These are phyloP conservation scores for Misopates orontium DNA, from an alignment of 257 asterid species.

Conservation along the genomic window DNA sequence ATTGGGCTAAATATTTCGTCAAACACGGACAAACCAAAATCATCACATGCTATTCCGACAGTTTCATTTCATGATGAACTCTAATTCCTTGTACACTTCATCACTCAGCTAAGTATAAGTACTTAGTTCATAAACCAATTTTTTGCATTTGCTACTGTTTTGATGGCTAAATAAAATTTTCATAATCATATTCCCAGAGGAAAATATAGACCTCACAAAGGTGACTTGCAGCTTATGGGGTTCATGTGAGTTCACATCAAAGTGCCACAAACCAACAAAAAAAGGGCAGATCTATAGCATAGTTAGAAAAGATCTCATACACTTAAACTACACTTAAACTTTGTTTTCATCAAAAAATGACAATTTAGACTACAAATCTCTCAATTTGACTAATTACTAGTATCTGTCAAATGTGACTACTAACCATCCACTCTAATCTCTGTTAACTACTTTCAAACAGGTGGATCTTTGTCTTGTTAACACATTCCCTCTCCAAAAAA, in stretches of 20 bases:
- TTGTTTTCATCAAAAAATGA: slow-evolving; percentile 26
- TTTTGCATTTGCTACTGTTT: no score
- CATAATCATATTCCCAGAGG: no score
- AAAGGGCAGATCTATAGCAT: slow-evolving; percentile 7
- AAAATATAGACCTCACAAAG: no score
- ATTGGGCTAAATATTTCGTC: no score
- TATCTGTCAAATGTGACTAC: slow-evolving; percentile 20
- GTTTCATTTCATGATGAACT: no score
- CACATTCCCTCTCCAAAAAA: slow-evolving; percentile 23
- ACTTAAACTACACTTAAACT: slow-evolving; percentile 2
- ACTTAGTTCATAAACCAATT: no score
- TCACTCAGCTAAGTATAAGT: no score
- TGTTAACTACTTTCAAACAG: slow-evolving; percentile 30
- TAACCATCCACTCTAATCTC: slow-evolving; percentile 36
- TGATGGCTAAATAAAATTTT: no score
- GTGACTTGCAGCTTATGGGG: slow-evolving; percentile 1
- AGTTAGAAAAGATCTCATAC: neutral
- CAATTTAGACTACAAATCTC: slow-evolving; percentile 34
- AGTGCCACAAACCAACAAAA: neutral
- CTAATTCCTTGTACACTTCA: no score
- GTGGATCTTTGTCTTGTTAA: slow-evolving; percentile 32
- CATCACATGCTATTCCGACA: no score
- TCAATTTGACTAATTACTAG: slow-evolving; percentile 38
- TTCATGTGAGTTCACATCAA: slow-evolving; percentile 25
- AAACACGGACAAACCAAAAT: no score